Conservation (phyloP, 163 green algal genomes). For the Scenedesmus sp. region DNA sequence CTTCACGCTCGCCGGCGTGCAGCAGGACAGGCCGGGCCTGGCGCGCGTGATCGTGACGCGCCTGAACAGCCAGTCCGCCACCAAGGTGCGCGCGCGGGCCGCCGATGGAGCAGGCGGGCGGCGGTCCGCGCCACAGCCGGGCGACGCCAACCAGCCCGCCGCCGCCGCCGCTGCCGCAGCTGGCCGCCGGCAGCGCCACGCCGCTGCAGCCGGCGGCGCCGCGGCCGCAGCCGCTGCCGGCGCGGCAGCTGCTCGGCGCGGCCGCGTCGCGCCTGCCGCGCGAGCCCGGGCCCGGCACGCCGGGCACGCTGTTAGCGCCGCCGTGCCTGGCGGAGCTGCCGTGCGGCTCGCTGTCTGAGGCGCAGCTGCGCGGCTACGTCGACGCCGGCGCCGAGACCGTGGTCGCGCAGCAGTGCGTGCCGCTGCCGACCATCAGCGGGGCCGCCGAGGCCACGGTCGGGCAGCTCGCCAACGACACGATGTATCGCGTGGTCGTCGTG, state of each 20-base stretch:
- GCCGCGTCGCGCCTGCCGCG: not conserved
- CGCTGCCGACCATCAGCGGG: not conserved
- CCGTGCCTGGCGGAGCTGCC: slow-evolving; percentile 3
- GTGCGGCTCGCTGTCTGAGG: slow-evolving; percentile 16
- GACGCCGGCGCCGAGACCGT: not conserved
- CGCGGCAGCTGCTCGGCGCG: not conserved
- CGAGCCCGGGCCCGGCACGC: not conserved
- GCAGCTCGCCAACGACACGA: slow-evolving; percentile 43
- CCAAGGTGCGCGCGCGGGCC: slow-evolving; percentile 12
- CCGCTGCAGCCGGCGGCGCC: slow-evolving; percentile 12
- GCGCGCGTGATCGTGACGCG: slow-evolving; percentile 39
- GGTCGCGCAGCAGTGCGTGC: slow-evolving; percentile 28
- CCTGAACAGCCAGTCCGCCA: slow-evolving; percentile 1
- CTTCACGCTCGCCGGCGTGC: slow-evolving; percentile 35
- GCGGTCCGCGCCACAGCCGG: too few relatives aligned
- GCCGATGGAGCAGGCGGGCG: too few relatives aligned
- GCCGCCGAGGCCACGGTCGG: not conserved
- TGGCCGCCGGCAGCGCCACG: slow-evolving; percentile 42
- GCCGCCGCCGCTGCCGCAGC: not conserved
- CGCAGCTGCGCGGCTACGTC: not conserved
- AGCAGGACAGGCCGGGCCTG: slow-evolving; percentile 49
- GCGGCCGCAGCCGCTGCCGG: not conserved
- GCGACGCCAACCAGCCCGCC: too few relatives aligned
- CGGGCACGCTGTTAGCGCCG: slow-evolving; percentile 27
- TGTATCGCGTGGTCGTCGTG: slow-evolving; percentile 45